phyloP scores from a whole-genome alignment of 495 filamentous ascomycete genomes.

The Echria macrotheca region DNA sequence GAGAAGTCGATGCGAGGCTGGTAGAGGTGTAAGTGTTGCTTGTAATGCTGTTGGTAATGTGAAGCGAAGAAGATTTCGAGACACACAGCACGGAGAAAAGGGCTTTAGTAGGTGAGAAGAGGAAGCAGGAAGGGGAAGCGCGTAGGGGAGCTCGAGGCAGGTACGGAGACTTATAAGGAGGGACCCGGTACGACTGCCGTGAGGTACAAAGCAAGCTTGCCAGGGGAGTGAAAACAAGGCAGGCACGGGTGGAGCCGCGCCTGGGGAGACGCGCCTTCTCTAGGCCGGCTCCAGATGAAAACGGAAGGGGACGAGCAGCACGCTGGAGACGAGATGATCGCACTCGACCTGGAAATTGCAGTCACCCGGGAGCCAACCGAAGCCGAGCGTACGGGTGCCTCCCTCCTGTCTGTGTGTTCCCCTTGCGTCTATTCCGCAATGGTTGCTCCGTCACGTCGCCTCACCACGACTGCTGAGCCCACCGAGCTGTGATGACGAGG shows the following conservation, averaged over 20 bases:
- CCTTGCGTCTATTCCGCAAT: too few species aligned
- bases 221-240: not conserved
- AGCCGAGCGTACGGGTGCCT: not conserved
- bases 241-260: constrained; percentile 4
- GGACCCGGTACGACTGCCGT: constrained; percentile 8
- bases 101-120: not conserved
- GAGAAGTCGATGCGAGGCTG: not conserved
- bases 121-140: not conserved
- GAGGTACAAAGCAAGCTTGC: not conserved
- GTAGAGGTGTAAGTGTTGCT: constrained; percentile 2
- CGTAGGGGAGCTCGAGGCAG: constrained; percentile 3
- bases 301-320: not conserved
- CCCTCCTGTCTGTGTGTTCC: constrained; percentile 5
- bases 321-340: not conserved
- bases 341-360: constrained; percentile 5
- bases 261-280: not conserved
- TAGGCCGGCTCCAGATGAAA: constrained; percentile 1
- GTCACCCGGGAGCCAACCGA: not conserved
- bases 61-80: not conserved
- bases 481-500: too few species aligned
- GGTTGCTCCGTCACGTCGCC: too few species aligned
- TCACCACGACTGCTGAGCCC: too few species aligned
- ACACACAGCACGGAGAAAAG: not conserved
- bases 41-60: constrained; percentile 1
- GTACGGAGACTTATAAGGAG: constrained; percentile 12